Evolutionary conservation across 2,329 filamentous ascomycete genomes (phyloP).

Genomic region (Sodiomyces alkalinus): DNA sequence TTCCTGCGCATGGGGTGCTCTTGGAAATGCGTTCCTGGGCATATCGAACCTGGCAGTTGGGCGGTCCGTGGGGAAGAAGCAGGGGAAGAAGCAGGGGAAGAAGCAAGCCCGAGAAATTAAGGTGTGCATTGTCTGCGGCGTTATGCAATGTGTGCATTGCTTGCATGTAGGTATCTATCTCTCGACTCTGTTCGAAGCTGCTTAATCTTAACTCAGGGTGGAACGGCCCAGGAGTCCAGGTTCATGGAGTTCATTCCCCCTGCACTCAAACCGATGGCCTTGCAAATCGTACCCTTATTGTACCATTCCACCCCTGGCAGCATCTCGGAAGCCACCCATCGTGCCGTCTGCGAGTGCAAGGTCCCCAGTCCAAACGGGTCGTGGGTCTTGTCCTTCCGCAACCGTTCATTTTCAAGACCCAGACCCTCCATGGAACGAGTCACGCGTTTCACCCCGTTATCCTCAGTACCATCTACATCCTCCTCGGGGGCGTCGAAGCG

Average conservation of each 20-base stretch:
- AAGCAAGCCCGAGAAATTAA: no score
- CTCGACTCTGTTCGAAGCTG: background rate
- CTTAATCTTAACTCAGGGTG: no score
- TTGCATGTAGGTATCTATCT: no score
- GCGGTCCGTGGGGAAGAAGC: no score
- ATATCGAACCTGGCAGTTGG: conserved; percentile 10
- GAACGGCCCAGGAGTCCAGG: no score
- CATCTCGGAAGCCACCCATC: conserved; percentile 41
- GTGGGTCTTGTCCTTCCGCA: conserved; percentile 27
- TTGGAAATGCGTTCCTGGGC: conserved; percentile 31
- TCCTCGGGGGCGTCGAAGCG: conserved; percentile 9
- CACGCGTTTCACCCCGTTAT: no score
- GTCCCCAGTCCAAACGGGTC: conserved; percentile 42
- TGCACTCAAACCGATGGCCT: conserved; percentile 23
- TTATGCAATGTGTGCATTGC: no score
- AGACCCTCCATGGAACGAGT: conserved; percentile 13
- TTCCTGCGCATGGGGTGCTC: conserved; percentile 34
- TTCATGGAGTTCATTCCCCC: background rate
- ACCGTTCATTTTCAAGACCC: conserved; percentile 10
- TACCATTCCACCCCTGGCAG: conserved; percentile 33
- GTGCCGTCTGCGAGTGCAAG: conserved; percentile 40
- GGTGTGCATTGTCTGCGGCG: no score
- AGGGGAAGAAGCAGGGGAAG: no score
- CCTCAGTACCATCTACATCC: no score
- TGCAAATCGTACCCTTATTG: conserved; percentile 32